Conservation (phyloP, 2,329 filamentous ascomycete species). For the Cytospora paraplurivora region DNA sequence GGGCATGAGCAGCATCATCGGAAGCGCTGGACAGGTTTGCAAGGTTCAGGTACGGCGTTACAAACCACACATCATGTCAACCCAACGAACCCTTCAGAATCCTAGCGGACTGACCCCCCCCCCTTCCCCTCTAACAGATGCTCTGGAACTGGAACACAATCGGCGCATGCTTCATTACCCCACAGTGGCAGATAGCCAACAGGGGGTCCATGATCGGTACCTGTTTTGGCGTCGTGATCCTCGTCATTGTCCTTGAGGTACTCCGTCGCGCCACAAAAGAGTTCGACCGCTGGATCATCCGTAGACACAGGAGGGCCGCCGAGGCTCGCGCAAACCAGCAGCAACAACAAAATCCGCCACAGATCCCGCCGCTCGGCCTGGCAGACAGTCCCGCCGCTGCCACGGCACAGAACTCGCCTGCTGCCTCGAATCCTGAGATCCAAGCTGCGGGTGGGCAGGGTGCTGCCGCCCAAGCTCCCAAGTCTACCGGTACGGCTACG, state of each 20-base stretch:
- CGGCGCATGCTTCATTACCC: conserved; percentile 63
- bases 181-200: conserved; percentile 70
- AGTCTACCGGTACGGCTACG: conserved; percentile 8
- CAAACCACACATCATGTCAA: no score
- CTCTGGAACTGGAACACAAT: conserved; percentile 49
- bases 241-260: conserved; percentile 72
- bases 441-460: neutral
- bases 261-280: conserved; percentile 71
- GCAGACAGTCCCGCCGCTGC: conserved; percentile 10
- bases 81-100: neutral
- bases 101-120: neutral
- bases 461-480: neutral
- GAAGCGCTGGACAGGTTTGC: conserved; percentile 15
- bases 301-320: conserved; percentile 44
- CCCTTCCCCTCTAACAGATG: conserved; percentile 40
- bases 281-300: conserved; percentile 68
- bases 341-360: conserved; percentile 28
- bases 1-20: conserved; percentile 12
- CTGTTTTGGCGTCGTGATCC: conserved; percentile 76
- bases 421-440: neutral
- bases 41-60: conserved; percentile 11
- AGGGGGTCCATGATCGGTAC: conserved; percentile 74
- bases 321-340: conserved; percentile 17
- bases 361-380: conserved; percentile 18
- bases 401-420: conserved; percentile 15